Base-by-base conservation (phyloP, 2,329 filamentous ascomycete genomes). In the Colletotrichum endophyticum region DNA sequence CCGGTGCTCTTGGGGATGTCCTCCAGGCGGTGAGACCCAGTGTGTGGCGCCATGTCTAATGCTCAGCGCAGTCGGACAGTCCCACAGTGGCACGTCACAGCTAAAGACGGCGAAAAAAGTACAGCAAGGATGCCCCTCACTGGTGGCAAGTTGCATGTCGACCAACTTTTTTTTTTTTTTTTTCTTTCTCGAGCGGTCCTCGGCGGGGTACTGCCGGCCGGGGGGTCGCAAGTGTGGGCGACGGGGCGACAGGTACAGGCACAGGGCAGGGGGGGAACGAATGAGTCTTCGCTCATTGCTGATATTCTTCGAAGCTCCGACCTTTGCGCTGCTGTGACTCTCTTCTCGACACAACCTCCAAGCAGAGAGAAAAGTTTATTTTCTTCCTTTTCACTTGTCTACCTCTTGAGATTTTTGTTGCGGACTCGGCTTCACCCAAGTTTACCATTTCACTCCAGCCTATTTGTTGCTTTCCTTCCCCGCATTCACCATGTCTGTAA, bases 401-500 rank as follows among this genome's bases (percentile, higher is more conserved):
- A 28, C 49, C 13, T 12, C 49, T 16, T 34, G 59, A 22, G 16
- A 15, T 1, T 53, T 28, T 49, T 13, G 36, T 59, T 27, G 32
- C 11, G 39, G 19, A 28, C 13, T 27, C 36, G 64, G 22, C 28
- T 19, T 66, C 44, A 19, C 36, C 22, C 19, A 66, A 16, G 27
- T 53, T 25, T n/a, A 19, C 13, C 44, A 36, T 22, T 30, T 61
- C 27, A 73, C n/a, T 66, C 49, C 28, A 67, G 49, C 32, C 30
- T 22, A n/a, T 34, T 19, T 22, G 30, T 67, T 67, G 22, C 22
- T 34, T 66, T 66, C 28, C 28, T 59, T 61, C 68, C 68, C 57
- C 73, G 34, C 57, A 30, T 30, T 30, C 78, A 81, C 66, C 77
- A 85, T 85, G 84, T 81, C 84, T 81, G 84, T 85, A 82, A 78